Percentiles rank a stretch among this genome's conserved stretches.
Conservation (phyloP, 371 early-diverging fungal genomes). For the Mortierella sp. region DNA sequence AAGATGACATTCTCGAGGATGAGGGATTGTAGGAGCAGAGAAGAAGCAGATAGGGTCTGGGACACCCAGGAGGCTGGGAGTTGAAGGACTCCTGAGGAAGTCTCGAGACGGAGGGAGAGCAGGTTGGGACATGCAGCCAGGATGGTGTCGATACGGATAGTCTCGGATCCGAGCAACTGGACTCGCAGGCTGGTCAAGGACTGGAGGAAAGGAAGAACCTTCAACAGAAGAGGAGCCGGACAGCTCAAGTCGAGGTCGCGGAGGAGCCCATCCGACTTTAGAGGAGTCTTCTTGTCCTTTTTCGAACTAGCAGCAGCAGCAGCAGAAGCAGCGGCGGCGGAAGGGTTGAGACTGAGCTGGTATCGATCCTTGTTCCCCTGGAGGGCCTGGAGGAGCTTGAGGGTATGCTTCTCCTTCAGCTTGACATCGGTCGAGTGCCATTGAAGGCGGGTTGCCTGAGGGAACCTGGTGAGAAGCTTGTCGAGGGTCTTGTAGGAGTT, state of each 20-base stretch:
- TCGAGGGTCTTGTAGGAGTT: not conserved
- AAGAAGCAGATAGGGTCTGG: not conserved
- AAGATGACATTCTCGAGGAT: constrained; percentile 4
- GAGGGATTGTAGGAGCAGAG: not conserved
- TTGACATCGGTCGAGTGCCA: not conserved
- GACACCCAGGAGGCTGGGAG: not conserved
- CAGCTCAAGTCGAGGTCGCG: not conserved
- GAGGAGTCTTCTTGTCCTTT: not conserved
- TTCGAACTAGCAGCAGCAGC: not conserved
- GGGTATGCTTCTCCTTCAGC: not conserved
- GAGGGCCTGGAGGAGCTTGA: not conserved
- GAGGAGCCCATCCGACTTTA: not conserved
- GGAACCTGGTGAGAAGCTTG: not conserved
- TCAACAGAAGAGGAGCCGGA: not conserved
- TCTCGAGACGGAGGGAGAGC: not conserved
- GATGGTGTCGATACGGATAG: not conserved
- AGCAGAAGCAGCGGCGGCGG: not conserved
- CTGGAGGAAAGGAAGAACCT: not conserved
- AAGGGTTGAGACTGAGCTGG: not conserved
- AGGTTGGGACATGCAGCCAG: not conserved
- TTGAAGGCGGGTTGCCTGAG: not conserved
- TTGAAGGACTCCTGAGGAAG: not conserved
- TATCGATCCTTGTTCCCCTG: not conserved
- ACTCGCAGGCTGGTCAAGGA: not conserved
- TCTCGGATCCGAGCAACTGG: not conserved